Base-by-base conservation (phyloP, 2,329 filamentous ascomycete species). In the Cladophialophora bantiana region DNA sequence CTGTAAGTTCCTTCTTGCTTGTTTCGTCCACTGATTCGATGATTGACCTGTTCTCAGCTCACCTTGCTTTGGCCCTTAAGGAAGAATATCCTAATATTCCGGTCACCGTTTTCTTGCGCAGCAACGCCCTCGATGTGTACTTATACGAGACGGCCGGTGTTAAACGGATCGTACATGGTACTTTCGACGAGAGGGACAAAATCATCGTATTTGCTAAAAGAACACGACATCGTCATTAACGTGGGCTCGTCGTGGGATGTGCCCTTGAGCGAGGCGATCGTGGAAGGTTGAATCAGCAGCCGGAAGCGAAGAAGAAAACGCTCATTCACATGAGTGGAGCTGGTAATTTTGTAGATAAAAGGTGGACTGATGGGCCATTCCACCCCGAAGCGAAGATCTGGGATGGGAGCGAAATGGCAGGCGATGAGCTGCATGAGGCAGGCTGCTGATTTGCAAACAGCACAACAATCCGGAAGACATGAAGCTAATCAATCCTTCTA, bases 171-270 rank as follows among this genome's bases (percentile, higher is more conserved):
- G 59, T 67, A 5, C 64, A 67, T 32, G 64, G 64, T 7, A 67
- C 59, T n/a, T 67, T 67, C 32, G 65, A 67, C 38, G 65, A 67
- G 42, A 64, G 31, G 40, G 48, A 64, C 42, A 67, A 67, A 18
- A 59, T 67, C 40, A 42, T 55, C 13, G 65, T 34, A 6, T 53
- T 67, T 12, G 61, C 61, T 15, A 56, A 56, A 45, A 34, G 56
- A 60, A 13, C 56, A 67, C 34, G 60, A 67, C 15, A 59, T 67
- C 26, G 65, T 67, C 1, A 64, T 67, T 42, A 67, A 67, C 38
- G 59, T 67, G 13, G 59, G 59, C n/a, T 67, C 59, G 18, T 67
- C 59, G 34, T 64, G 59, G 59, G 65, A 67, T 60, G 48, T 64
- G 9, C 53, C 40, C 7, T 38, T 67, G 54, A 59, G 65, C n/a